A percentile compares a stretch with the other conserved stretches of the same genome.
phyloP scores from a whole-genome alignment of 1,139 yeast genomes.

The Pichia kudriavzevii region DNA sequence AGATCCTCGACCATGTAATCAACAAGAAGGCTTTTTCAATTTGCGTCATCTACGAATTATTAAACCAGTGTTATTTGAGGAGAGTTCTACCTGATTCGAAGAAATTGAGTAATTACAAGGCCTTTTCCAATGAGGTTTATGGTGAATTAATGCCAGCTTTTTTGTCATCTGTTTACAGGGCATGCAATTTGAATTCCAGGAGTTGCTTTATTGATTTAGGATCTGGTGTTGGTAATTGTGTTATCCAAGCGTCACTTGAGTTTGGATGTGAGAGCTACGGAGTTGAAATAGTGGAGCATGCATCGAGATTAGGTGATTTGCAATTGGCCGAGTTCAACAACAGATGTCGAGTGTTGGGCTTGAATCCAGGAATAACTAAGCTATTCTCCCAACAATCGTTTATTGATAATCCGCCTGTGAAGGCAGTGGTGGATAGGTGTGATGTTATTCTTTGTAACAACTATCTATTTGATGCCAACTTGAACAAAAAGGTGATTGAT shows the following conservation, averaged over 20 bases:
- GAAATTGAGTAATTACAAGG: conserved; percentile 63
- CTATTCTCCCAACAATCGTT: conserved; percentile 66
- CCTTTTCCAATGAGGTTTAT: conserved; percentile 85
- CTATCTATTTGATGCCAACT: conserved; percentile 67
- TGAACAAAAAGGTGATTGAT: conserved; percentile 62
- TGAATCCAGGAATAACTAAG: conserved; percentile 47
- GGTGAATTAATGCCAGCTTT: conserved; percentile 85
- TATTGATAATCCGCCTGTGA: conserved; percentile 54
- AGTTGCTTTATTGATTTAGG: conserved; percentile 74
- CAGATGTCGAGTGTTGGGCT: conserved; percentile 57
- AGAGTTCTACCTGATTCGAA: conserved; percentile 69
- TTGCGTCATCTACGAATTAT: conserved; percentile 55
- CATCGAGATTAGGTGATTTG: conserved; percentile 56
- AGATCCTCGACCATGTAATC: conserved; percentile 29
- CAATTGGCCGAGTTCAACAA: conserved; percentile 54
- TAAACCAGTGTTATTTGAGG: conserved; percentile 67
- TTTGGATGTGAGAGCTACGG: conserved; percentile 83
- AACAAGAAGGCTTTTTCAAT: conserved; percentile 42
- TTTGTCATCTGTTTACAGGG: conserved; percentile 57
- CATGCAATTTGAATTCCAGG: conserved; percentile 48
- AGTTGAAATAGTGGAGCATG: conserved; percentile 81
- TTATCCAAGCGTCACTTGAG: conserved; percentile 82
- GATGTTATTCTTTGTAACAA: conserved; percentile 76
- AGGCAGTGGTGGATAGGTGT: conserved; percentile 47
- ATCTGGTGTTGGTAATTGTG: conserved; percentile 91